A percentile compares a stretch with the other conserved stretches of the same genome.
phyloP scores from a whole-genome alignment of 805 yeast species.

The Saccharomycopsis fermentans region DNA sequence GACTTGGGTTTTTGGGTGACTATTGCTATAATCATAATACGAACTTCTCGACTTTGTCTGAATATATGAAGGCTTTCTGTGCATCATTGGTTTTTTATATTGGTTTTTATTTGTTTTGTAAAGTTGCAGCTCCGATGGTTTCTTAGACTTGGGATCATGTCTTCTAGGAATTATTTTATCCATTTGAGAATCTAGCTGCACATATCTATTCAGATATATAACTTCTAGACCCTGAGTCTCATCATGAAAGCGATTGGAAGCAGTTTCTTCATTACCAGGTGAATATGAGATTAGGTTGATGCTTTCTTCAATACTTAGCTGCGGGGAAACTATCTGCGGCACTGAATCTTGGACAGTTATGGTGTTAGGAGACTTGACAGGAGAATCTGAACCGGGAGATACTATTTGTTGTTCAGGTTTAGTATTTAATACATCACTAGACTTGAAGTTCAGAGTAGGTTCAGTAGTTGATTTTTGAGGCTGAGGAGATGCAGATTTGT shows the following conservation, averaged over 20 bases:
- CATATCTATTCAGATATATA: background rate
- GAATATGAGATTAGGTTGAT: background rate
- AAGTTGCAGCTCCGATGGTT: background rate
- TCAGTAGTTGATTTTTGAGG: too few relatives aligned
- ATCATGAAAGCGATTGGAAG: background rate
- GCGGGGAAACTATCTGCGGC: background rate
- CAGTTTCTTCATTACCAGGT: background rate
- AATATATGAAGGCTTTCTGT: background rate
- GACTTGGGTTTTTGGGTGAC: too few relatives aligned
- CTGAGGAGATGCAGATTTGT: background rate
- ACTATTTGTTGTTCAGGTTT: too few relatives aligned
- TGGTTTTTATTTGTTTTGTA: background rate
- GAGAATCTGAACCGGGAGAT: too few relatives aligned
- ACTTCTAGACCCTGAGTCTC: background rate
- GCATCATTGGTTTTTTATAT: background rate
- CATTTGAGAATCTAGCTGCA: background rate
- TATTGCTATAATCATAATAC: background rate
- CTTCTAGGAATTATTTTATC: background rate
- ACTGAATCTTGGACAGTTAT: background rate
- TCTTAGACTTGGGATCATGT: background rate
- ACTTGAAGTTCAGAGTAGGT: too few relatives aligned
- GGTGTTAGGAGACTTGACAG: background rate
- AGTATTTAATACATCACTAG: too few relatives aligned
- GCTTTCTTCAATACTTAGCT: background rate
- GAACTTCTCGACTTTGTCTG: background rate